Evolutionary conservation across 495 filamentous ascomycete species (phyloP).

Genomic region (Thermothielavioides terrestris): DNA sequence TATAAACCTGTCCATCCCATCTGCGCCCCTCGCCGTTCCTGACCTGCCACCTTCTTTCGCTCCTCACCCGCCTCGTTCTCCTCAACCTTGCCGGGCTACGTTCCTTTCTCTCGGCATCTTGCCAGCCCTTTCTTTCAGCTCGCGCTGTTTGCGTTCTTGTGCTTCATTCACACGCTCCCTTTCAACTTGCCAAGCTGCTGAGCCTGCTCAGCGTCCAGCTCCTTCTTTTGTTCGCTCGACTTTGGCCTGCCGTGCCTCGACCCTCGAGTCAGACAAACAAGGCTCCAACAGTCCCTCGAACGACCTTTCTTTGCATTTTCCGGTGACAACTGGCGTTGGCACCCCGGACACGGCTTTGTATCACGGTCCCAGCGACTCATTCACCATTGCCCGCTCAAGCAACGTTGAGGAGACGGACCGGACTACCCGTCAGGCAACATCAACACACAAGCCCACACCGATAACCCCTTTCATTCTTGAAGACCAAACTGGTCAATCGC

Average conservation of each 20-base stretch:
- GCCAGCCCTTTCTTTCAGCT: conserved; percentile 12
- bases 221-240: conserved; percentile 5
- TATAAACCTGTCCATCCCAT: conserved; percentile 3
- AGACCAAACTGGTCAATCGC: neutral
- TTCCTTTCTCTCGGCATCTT: conserved; percentile 6
- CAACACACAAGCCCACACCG: neutral
- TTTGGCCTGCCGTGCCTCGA: conserved; percentile 3
- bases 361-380: conserved; percentile 20
- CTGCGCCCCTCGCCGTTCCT: neutral
- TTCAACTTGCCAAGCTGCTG: conserved; percentile 4
- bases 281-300: neutral
- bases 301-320: conserved; percentile 1
- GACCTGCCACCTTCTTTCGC: neutral
- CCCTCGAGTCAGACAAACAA: neutral
- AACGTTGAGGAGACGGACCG: neutral
- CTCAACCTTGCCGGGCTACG: neutral
- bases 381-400: neutral
- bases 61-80: neutral
- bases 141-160: no score
- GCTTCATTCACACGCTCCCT: neutral
- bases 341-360: neutral
- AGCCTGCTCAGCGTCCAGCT: conserved; percentile 9
- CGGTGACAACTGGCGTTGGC: conserved; percentile 8
- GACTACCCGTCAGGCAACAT: neutral
- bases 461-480: neutral